Conservation (phyloP, 805 yeast genomes). For the Metschnikowia amazonensis region DNA sequence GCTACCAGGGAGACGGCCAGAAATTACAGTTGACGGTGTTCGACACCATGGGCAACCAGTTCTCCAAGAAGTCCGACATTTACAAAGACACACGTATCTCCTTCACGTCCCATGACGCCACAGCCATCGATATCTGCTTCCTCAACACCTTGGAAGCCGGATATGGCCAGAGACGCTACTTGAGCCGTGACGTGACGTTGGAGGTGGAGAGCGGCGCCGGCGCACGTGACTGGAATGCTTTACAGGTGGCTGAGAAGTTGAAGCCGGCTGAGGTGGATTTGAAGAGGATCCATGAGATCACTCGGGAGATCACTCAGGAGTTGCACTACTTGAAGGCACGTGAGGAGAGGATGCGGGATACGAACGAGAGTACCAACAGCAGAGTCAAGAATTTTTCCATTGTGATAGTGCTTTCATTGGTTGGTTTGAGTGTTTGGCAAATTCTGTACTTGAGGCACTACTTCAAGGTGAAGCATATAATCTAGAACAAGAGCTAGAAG, state of each 20-base stretch:
- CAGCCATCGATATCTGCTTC: conserved; percentile 90
- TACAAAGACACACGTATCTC: conserved; percentile 71
- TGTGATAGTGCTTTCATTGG: conserved; percentile 60
- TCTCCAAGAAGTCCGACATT: conserved; percentile 68
- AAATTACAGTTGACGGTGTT: conserved; percentile 59
- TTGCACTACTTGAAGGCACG: conserved; percentile 79
- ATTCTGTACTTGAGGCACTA: conserved; percentile 85
- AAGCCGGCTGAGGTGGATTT: conserved; percentile 90
- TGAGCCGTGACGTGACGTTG: conserved; percentile 73
- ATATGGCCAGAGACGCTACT: conserved; percentile 32
- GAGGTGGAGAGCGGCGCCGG: conserved; percentile 95
- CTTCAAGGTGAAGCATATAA: conserved; percentile 81
- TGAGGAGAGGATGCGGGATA: conserved; percentile 91
- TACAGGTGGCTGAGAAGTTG: conserved; percentile 88
- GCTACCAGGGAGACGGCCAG: conserved; percentile 85
- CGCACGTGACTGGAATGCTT: conserved; percentile 96
- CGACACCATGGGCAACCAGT: conserved; percentile 83
- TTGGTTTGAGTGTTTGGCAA: conserved; percentile 89
- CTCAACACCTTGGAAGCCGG: conserved; percentile 49
- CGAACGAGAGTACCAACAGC: conserved; percentile 92
- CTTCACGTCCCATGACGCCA: conserved; percentile 77
- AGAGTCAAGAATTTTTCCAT: conserved; percentile 88
- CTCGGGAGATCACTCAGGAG: conserved; percentile 76
- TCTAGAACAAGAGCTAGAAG: too few relatives aligned
- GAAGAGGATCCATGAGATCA: conserved; percentile 79